Conservation (phyloP, 495 filamentous ascomycete species). For the Extremus antarcticus region DNA sequence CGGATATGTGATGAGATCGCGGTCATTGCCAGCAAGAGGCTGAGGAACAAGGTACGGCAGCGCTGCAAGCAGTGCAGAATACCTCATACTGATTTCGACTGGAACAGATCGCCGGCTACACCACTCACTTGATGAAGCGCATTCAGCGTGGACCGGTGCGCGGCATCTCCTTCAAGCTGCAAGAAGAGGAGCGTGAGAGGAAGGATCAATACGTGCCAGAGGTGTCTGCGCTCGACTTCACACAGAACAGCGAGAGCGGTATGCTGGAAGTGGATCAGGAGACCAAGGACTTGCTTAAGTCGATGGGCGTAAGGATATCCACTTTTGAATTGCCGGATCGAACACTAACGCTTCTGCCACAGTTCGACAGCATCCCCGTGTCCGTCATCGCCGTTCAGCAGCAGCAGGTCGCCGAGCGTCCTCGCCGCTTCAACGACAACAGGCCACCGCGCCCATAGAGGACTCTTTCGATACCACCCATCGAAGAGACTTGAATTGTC, state of each 20-base stretch:
- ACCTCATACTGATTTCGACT: not conserved
- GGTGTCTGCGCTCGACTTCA: slow-evolving; percentile 94
- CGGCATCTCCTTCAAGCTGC: slow-evolving; percentile 99
- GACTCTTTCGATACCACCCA: slow-evolving; percentile 19
- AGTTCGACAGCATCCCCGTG: slow-evolving; percentile 97
- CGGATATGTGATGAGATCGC: slow-evolving; percentile 99
- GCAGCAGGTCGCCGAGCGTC: slow-evolving; percentile 73
- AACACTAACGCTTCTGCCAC: slow-evolving; percentile 8
- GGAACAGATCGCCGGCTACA: slow-evolving; percentile 88
- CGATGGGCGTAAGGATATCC: slow-evolving; percentile 67
- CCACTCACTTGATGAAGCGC: slow-evolving; percentile 96
- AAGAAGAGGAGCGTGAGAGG: slow-evolving; percentile 99
- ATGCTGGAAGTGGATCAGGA: slow-evolving; percentile 90
- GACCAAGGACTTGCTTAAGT: slow-evolving; percentile 97
- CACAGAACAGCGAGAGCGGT: slow-evolving; percentile 78
- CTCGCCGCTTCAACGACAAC: slow-evolving; percentile 50
- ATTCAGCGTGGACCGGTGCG: slow-evolving; percentile 98
- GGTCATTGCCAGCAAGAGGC: slow-evolving; percentile 94
- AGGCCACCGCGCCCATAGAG: slow-evolving; percentile 37
- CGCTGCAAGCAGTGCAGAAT: too few species aligned
- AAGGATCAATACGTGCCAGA: slow-evolving; percentile 99
- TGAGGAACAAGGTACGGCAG: slow-evolving; percentile 95
- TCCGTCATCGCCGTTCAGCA: slow-evolving; percentile 82
- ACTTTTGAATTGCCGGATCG: not conserved
- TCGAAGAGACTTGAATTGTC: not conserved